phyloP scores from a whole-genome alignment of 2,329 filamentous ascomycete genomes.

The Sphaerulina vaccinii region DNA sequence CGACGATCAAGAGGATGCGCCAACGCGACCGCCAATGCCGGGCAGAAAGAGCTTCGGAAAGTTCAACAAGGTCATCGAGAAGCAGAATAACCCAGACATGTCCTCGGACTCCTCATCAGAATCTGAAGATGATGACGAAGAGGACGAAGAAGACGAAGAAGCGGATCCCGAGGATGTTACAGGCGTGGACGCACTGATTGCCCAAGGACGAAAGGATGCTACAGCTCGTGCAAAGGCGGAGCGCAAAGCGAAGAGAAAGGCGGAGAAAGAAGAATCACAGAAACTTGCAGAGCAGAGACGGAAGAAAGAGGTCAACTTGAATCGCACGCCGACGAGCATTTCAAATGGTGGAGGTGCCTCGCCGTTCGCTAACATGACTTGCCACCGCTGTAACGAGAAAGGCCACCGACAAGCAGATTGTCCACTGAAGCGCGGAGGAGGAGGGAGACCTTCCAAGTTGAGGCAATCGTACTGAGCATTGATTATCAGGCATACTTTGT shows the following conservation, averaged over 20 bases:
- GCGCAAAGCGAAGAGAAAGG: slow-evolving; percentile 49
- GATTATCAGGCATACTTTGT: too few species aligned
- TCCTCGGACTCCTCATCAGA: slow-evolving; percentile 31
- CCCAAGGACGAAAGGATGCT: slow-evolving; percentile 47
- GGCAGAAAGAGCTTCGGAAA: slow-evolving; percentile 54
- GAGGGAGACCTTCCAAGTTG: slow-evolving; percentile 16
- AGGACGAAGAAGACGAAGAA: slow-evolving; percentile 37
- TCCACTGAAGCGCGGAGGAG: slow-evolving; percentile 37
- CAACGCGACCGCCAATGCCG: slow-evolving; percentile 33
- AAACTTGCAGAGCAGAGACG: slow-evolving; percentile 59
- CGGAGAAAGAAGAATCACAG: slow-evolving; percentile 49
- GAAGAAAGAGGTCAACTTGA: slow-evolving; percentile 67
- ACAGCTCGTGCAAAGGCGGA: slow-evolving; percentile 44
- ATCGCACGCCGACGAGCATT: slow-evolving; percentile 50
- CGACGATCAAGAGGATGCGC: slow-evolving; percentile 37
- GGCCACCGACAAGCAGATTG: slow-evolving; percentile 64
- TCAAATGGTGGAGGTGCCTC: slow-evolving; percentile 44
- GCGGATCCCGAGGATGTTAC: slow-evolving; percentile 45
- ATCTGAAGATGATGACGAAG: slow-evolving; percentile 38
- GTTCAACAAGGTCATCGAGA: slow-evolving; percentile 44
- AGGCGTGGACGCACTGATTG: slow-evolving; percentile 45
- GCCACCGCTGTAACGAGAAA: slow-evolving; percentile 60
- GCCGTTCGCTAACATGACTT: slow-evolving; percentile 45
- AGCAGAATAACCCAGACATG: slow-evolving; percentile 40
- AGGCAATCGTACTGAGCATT: slow-evolving; percentile 13